Evolutionary conservation across 345 rosid genomes (phyloP).

Genomic region (Brassica incana): DNA sequence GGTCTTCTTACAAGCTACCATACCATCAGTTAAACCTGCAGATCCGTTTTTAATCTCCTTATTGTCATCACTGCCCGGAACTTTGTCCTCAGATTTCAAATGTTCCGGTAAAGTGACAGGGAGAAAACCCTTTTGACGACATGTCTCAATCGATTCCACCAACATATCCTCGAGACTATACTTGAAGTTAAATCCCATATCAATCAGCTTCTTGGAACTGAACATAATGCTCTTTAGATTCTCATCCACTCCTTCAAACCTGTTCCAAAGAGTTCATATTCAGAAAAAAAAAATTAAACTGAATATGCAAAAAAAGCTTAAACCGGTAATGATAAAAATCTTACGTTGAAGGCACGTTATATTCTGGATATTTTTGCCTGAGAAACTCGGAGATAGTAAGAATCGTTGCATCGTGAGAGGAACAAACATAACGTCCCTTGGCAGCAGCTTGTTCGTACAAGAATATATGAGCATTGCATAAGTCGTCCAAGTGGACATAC

Average conservation of each 20-base stretch:
- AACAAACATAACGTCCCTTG: constrained; percentile 82
- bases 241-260: constrained; percentile 68
- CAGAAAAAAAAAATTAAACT: neutral
- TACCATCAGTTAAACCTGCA: constrained; percentile 15
- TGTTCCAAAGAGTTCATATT: constrained; percentile 13
- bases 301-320: neutral
- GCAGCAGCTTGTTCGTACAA: constrained; percentile 66
- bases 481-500: constrained; percentile 84
- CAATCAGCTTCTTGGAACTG: constrained; percentile 65
- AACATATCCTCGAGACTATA: constrained; percentile 78
- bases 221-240: constrained; percentile 44
- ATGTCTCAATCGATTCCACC: constrained; percentile 65
- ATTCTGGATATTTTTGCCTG: constrained; percentile 60
- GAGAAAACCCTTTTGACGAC: constrained; percentile 66
- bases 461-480: constrained; percentile 77
- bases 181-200: constrained; percentile 72
- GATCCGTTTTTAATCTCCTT: constrained; percentile 3
- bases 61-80: neutral
- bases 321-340: neutral
- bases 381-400: constrained; percentile 56
- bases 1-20: constrained; percentile 21
- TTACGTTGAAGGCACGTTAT: constrained; percentile 62
- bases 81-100: constrained; percentile 9
- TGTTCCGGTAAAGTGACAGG: constrained; percentile 38
- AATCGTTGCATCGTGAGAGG: constrained; percentile 63